Conservation (phyloP, 2,329 filamentous ascomycete genomes). For the Microdochium paspali region DNA sequence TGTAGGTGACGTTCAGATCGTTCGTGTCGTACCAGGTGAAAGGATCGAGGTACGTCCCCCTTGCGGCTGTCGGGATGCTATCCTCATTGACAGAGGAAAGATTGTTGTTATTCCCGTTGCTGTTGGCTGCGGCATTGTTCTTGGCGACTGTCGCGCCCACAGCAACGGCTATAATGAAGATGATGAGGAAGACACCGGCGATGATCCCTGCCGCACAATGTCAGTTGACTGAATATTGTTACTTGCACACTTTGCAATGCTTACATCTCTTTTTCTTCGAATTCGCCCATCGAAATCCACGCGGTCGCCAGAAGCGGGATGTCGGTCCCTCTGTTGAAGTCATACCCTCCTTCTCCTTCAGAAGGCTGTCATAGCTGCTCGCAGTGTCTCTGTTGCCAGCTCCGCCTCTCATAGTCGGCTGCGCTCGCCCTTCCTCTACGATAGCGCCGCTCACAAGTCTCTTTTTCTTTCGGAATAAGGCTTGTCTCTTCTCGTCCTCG, state of each 20-base stretch:
- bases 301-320: not conserved
- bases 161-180: slow-evolving; percentile 58
- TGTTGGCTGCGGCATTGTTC: slow-evolving; percentile 36
- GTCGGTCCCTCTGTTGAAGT: slow-evolving; percentile 7
- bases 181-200: slow-evolving; percentile 38
- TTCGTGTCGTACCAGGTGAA: slow-evolving; percentile 85
- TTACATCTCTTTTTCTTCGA: slow-evolving; percentile 53
- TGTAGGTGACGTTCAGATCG: slow-evolving; percentile 94
- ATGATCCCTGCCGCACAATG: slow-evolving; percentile 40
- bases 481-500: not conserved
- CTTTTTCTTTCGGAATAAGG: slow-evolving; percentile 32
- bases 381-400: slow-evolving; percentile 17
- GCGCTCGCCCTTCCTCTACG: slow-evolving; percentile 54
- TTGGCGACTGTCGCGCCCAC: slow-evolving; percentile 58
- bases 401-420: slow-evolving; percentile 32
- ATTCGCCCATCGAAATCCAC: slow-evolving; percentile 25
- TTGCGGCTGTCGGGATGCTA: slow-evolving; percentile 55
- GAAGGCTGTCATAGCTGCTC: slow-evolving; percentile 29
- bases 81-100: slow-evolving; percentile 42
- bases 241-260: slow-evolving; percentile 25
- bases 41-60: slow-evolving; percentile 74
- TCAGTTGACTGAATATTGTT: too few species aligned
- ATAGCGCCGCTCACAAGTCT: slow-evolving; percentile 62
- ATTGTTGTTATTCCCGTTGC: slow-evolving; percentile 14
- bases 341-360: slow-evolving; percentile 39